Conservation (phyloP, 1,284 basidiomycete species). For the Wallemia hederae region DNA sequence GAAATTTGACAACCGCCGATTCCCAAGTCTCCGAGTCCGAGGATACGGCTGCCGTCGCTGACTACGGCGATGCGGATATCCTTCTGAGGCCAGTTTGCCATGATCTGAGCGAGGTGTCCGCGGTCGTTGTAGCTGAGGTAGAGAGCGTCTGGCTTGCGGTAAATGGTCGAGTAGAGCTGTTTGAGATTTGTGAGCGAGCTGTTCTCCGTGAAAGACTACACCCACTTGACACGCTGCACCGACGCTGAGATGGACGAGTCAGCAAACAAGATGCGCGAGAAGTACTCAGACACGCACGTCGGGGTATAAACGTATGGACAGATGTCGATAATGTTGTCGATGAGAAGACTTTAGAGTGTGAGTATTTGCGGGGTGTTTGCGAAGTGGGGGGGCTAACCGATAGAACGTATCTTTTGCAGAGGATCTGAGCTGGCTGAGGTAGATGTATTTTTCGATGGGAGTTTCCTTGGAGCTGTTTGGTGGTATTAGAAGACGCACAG, state of each 20-base stretch:
- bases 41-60: constrained; percentile 72
- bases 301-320: constrained; percentile 78
- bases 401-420: constrained; percentile 45
- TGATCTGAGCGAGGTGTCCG: constrained; percentile 37
- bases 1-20: constrained; percentile 49
- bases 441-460: constrained; percentile 51
- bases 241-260: constrained; percentile 1
- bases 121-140: constrained; percentile 67
- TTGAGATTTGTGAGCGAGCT: not conserved
- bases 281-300: constrained; percentile 14
- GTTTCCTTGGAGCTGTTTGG: constrained; percentile 24
- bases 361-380: constrained; percentile 3
- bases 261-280: constrained; percentile 4
- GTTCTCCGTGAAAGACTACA: not conserved
- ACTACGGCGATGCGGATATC: constrained; percentile 58
- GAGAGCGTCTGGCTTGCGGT: constrained; percentile 6
- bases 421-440: constrained; percentile 39
- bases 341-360: constrained; percentile 2
- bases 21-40: constrained; percentile 66
- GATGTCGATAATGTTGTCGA: constrained; percentile 22
- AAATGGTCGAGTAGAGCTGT: constrained; percentile 6
- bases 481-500: too few relatives aligned
- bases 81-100: constrained; percentile 43
- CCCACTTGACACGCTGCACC: not conserved
- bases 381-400: constrained; percentile 11